Evolutionary conservation across 202 grass and related monocot species (phyloP).

Genomic region (Carex arenaria): DNA sequence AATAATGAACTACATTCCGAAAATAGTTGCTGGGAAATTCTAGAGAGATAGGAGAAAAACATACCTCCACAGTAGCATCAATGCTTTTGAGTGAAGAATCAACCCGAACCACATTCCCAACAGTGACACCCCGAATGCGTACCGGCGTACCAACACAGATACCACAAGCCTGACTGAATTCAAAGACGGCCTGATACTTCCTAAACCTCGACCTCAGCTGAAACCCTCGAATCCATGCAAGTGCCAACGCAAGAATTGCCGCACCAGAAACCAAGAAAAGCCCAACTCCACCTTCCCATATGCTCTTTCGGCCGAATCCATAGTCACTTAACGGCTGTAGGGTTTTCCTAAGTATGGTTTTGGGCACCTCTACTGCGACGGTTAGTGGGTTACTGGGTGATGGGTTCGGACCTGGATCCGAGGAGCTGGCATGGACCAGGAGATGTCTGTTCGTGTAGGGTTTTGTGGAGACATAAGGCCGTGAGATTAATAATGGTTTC

Average conservation of each 20-base stretch:
- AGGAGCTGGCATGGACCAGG: conserved; percentile 11
- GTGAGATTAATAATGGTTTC: conserved; percentile 7
- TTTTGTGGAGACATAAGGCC: conserved; percentile 18
- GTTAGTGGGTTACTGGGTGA: conserved; percentile 32
- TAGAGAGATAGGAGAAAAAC: not conserved
- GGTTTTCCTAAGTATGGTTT: conserved; percentile 58
- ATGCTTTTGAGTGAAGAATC: conserved; percentile 86
- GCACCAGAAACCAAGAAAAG: conserved; percentile 94
- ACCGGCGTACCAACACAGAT: conserved; percentile 97
- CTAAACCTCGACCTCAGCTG: conserved; percentile 72
- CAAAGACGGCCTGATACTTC: conserved; percentile 73
- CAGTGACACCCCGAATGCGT: conserved; percentile 81
- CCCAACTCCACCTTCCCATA: conserved; percentile 97
- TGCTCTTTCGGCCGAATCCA: conserved; percentile 53
- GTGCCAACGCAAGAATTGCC: conserved; percentile 56
- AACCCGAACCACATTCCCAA: conserved; percentile 82
- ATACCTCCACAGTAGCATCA: conserved; percentile 72
- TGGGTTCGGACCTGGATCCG: conserved; percentile 14
- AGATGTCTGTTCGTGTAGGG: conserved; percentile 18
- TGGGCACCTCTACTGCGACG: conserved; percentile 30
- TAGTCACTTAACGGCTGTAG: conserved; percentile 61
- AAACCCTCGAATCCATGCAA: conserved; percentile 81
- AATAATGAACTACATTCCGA: not conserved
- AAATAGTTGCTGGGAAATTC: not conserved
- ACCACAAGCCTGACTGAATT: conserved; percentile 85